Evolutionary conservation across 371 early-diverging fungal species (phyloP), one percentile per base, ranked within the genome.

Genomic region (Mortierella sp.): DNA sequence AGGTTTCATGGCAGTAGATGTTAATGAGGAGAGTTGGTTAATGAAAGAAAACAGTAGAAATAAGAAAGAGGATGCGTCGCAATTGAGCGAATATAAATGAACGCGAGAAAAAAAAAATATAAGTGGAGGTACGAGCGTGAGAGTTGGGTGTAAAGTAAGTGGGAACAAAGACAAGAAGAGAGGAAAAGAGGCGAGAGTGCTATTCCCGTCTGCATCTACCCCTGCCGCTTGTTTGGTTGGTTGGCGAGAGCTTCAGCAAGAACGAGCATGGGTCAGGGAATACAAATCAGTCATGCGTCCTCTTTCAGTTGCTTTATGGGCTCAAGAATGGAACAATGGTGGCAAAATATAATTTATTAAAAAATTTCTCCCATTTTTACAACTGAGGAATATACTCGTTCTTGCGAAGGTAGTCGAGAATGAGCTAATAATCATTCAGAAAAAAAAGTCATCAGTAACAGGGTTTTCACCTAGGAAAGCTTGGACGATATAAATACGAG

Each of bases 361-460:
- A 47, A 49, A 49, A 19, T 40, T 40, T 31, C 23, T 55, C n/a
- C n/a, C n/a, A n/a, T n/a, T 19, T 23, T 43, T 22, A 13, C 5
- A 66, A 66, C 31, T 66, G 49, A 40, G 79, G 56, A 57, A 79
- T 72, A n/a, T 64, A 73, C 43, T 66, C 61, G 57, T 79, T 79
- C 62, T 60, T 53, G 40, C 79, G 66, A 26, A 79, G 74, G 60
- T 79, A 79, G 64, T 79, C 74, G 23, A 79, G 60, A 49, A 79
- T 73, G 61, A 70, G 40, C 78, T 78, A 56, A 9, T 47, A n/a
- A n/a, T n/a, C 47, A 35, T 34, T 13, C 15, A 35, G 13, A 55
- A 2, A 40, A 43, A 43, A 8, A 26, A 15, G n/a, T 17, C n/a
- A n/a, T 54, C 55, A 26, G 3, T 54, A n/a, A n/a, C n/a, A n/a